These are phyloP conservation scores for Boeremia lycopersici DNA, from an alignment of 2,329 filamentous ascomycete species.

Conservation along the genomic window DNA sequence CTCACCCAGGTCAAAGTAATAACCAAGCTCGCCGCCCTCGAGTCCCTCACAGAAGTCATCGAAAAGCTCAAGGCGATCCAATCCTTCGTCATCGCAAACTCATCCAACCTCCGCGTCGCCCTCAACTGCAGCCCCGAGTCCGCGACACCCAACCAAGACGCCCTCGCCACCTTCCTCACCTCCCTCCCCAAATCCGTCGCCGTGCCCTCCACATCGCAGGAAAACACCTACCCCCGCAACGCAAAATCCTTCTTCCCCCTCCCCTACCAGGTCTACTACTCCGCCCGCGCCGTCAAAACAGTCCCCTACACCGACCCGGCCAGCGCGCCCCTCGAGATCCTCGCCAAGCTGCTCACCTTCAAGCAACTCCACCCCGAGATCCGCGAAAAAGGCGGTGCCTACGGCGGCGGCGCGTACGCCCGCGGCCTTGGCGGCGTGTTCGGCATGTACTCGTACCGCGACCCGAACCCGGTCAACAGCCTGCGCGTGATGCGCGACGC, in stretches of 20 bases:
- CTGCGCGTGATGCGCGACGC: constrained; percentile 82
- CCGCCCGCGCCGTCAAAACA: constrained; percentile 79
- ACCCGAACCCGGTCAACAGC: constrained; percentile 91
- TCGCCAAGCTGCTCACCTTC: constrained; percentile 91
- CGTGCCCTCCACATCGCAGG: constrained; percentile 37
- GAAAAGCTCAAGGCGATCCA: constrained; percentile 86
- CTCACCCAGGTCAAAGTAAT: constrained; percentile 87
- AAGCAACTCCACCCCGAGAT: constrained; percentile 98
- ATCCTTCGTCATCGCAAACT: constrained; percentile 71
- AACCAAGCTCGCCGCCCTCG: constrained; percentile 76
- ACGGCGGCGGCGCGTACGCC: constrained; percentile 88
- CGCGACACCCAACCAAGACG: constrained; percentile 70
- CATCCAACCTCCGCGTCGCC: constrained; percentile 74
- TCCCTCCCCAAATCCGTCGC: constrained; percentile 56
- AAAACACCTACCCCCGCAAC: constrained; percentile 49
- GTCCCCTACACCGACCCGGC: constrained; percentile 79
- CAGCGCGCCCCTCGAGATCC: constrained; percentile 81
- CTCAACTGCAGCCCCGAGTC: constrained; percentile 85
- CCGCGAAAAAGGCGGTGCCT: constrained; percentile 95
- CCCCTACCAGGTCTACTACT: constrained; percentile 97
- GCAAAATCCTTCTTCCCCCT: constrained; percentile 87
- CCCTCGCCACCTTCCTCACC: constrained; percentile 73
- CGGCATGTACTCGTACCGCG: constrained; percentile 94
- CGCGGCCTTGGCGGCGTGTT: constrained; percentile 83
- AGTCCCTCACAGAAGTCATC: constrained; percentile 76